Evolutionary conservation across 805 yeast species (phyloP), one percentile per base, ranked within the genome.

Genomic region (Candida germanica): DNA sequence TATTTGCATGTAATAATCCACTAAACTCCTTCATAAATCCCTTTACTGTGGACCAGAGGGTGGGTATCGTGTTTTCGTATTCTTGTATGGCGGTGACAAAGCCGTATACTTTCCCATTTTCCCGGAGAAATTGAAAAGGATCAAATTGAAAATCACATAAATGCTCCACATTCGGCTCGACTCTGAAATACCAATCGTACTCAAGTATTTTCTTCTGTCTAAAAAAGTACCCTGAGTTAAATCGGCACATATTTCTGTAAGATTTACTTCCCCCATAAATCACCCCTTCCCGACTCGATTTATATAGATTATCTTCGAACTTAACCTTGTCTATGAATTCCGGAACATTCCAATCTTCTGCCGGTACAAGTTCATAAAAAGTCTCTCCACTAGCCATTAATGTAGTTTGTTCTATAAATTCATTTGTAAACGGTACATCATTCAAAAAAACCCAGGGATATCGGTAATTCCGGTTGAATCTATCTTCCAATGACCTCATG

Each of bases 201-300:
- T 67, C 49, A 16, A 57, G 36, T 36, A 78, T 47, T 28, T 64
- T 61, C 20, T 67, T 64, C 42, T 77, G 65, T 31, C 65, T 64
- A 54, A 68, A 77, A 49, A 76, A 78, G 40, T 61, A 64, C 1
- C 93, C 93, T 6, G 82, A 71, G 57, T 83, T 82, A 61, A 79
- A 84, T 30, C 87, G 78, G 56, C 94, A 84, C 84, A 78, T 78
- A 52, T 75, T 76, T 34, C 82, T 51, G 48, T 78, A 78, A 10
- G 74, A 65, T 42, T 61, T 61, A n/a, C 65, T 57, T 8, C 63
- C 69, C 9, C 83, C 84, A 43, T 68, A 68, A 9, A 67, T 59
- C 5, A 68, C 56, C n/a, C 51, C 47, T 14, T 49, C 35, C 4
- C 29, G 14, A 17, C 31, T 36, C 5, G 63, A 51, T 18, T 55